Evolutionary conservation across 148 eudicot species (phyloP).

Genomic region (Silene conica): DNA sequence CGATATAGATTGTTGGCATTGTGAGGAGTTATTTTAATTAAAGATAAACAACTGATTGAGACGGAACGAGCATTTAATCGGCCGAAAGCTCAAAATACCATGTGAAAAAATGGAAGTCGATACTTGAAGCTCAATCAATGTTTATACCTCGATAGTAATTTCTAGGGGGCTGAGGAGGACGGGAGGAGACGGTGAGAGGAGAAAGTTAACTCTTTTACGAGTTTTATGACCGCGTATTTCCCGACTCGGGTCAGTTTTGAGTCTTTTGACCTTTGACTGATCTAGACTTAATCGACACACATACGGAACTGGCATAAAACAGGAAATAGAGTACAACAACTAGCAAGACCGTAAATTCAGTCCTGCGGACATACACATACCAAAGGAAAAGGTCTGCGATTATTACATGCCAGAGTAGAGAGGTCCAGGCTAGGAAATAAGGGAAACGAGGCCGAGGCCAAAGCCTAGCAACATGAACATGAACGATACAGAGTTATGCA

Average conservation of each 20-base stretch:
- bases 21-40: too few species aligned
- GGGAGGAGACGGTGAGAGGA: too few species aligned
- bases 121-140: too few species aligned
- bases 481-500: background rate
- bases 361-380: conserved; percentile 1
- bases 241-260: background rate
- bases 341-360: conserved; percentile 7
- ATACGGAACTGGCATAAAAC: background rate
- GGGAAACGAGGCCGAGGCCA: background rate
- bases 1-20: too few species aligned
- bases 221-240: too few species aligned
- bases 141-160: too few species aligned
- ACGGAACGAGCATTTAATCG: too few species aligned
- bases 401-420: conserved; percentile 16
- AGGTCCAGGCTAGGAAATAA: background rate
- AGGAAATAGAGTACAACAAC: conserved; percentile 12
- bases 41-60: too few species aligned
- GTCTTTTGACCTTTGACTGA: background rate
- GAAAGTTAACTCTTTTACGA: too few species aligned
- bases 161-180: too few species aligned
- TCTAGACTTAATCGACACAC: background rate
- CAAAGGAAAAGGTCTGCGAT: background rate
- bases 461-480: background rate
- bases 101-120: too few species aligned
- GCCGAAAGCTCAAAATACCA: too few species aligned